Evolutionary conservation across 139 green algal species (phyloP).

Genomic region (Chlorella sp.): DNA sequence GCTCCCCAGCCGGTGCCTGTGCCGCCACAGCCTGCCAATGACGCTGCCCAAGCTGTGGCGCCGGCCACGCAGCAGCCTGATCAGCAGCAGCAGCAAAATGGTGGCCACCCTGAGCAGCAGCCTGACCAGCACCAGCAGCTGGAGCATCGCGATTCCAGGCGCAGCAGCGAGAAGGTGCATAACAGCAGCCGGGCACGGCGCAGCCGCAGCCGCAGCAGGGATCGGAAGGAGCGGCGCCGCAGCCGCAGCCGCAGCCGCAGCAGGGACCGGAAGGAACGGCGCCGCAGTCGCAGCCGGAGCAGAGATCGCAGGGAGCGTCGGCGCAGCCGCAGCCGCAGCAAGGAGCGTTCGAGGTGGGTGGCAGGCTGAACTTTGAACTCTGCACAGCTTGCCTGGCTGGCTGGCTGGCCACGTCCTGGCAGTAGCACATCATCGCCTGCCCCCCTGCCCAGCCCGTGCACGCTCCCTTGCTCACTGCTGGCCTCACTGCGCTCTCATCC

Average conservation of each 20-base stretch:
- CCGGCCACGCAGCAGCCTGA: background rate
- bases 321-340: background rate
- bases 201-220: background rate
- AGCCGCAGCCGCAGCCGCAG: background rate
- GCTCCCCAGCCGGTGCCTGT: background rate
- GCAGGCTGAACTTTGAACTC: no score
- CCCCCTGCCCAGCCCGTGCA: background rate
- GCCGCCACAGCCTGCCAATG: background rate
- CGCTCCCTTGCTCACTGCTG: no score
- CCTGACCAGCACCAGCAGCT: background rate
- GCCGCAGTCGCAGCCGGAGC: background rate
- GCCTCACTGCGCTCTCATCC: no score
- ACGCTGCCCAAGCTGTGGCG: background rate
- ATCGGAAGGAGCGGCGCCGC: background rate
- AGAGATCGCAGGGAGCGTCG: background rate
- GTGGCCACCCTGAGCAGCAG: no score
- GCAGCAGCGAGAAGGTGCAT: background rate
- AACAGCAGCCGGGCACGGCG: background rate
- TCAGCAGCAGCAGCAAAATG: no score
- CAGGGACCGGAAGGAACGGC: background rate
- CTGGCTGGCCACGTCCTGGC: no score
- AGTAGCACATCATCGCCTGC: no score
- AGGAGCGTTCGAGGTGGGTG: background rate
- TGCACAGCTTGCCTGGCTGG: no score
- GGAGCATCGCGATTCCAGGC: background rate